phyloP scores from a whole-genome alignment of 2,329 filamentous ascomycete genomes.

The Fulvia fulva region DNA sequence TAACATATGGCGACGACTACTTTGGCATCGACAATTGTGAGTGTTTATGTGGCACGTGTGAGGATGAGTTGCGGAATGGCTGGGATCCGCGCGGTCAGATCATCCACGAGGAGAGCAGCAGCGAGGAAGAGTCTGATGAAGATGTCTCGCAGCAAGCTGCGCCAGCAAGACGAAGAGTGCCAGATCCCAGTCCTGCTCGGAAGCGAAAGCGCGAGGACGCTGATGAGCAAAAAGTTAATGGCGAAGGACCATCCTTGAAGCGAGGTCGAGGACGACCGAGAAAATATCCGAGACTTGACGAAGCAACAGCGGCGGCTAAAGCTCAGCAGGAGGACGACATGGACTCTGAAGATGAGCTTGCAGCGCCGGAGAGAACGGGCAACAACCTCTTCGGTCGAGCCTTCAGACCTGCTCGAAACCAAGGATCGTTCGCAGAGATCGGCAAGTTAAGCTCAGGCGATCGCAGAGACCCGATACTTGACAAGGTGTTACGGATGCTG shows the following conservation, averaged over 20 bases:
- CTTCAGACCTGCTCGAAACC: neutral
- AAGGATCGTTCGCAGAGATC: neutral
- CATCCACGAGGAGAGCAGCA: constrained; percentile 30
- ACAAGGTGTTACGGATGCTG: constrained; percentile 10
- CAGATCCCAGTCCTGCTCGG: constrained; percentile 7
- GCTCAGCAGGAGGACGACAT: constrained; percentile 1
- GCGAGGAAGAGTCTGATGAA: constrained; percentile 33
- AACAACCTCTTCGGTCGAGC: neutral
- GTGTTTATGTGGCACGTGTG: constrained; percentile 86
- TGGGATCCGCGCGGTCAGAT: constrained; percentile 59
- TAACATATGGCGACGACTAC: constrained; percentile 92
- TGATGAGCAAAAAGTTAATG: neutral
- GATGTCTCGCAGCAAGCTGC: constrained; percentile 25
- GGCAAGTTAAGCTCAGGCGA: neutral
- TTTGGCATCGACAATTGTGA: constrained; percentile 95
- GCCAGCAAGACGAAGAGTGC: neutral
- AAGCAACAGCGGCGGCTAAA: neutral
- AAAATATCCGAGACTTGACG: constrained; percentile 3
- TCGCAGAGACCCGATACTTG: constrained; percentile 8
- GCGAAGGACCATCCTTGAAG: neutral
- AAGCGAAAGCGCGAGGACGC: constrained; percentile 20
- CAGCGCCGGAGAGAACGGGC: neutral
- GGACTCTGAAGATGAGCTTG: neutral
- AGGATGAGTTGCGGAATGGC: constrained; percentile 69
- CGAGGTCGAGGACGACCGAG: constrained; percentile 4